Base-by-base conservation (phyloP, 495 filamentous ascomycete species). In the Parathielavia hyrcaniae region DNA sequence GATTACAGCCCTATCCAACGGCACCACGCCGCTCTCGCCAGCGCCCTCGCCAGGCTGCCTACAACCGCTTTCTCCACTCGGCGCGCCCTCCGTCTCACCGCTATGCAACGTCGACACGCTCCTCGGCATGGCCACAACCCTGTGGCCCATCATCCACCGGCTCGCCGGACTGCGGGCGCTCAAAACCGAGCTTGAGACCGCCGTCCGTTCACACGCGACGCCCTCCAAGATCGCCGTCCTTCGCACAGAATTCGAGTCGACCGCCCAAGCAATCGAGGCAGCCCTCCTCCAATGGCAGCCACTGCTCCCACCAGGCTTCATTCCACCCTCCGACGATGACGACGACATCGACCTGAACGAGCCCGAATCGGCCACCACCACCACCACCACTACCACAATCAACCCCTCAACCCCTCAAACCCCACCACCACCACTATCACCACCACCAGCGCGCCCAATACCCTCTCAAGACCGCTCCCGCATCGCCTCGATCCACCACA, bases 71-170 rank as follows among this genome's bases (percentile, higher is more conserved):
- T 74, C 78, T 8, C 77, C 82, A 4, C 68, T 80, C 19, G 70
- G 74, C 22, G 72, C 73, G 0, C 69, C 65, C 5, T 67, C 72
- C 7, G 67, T 70, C 17, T 79, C 79, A 19, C 73, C 77, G 11
- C 57, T 75, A 3, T 71, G 68, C 50, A 75, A 75, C 34, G 79
- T 84, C 14, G 82, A 85, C 60, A 82, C 80, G 14, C 73, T 85
- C 11, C 74, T 84, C n/a, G 82, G 82, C 30, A 77, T 85, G 68
- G 76, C 81, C 13, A 82, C 79, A 9, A 81, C 82, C 32, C 64
- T 85, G 0, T 85, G 82, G 82, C 82, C 82, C 30, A 77, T 84
- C 41, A 81, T 84, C 60, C 81, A 85, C 62, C 79, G 82, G 1
- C 72, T 85, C 8, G 81, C 81, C 1, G 77, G 76, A 59, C 69